A percentile compares a stretch with the other conserved stretches of the same genome.
These are phyloP conservation scores for Leersia perrieri DNA, from an alignment of 176 grass and related monocot species.

Conservation along the genomic window DNA sequence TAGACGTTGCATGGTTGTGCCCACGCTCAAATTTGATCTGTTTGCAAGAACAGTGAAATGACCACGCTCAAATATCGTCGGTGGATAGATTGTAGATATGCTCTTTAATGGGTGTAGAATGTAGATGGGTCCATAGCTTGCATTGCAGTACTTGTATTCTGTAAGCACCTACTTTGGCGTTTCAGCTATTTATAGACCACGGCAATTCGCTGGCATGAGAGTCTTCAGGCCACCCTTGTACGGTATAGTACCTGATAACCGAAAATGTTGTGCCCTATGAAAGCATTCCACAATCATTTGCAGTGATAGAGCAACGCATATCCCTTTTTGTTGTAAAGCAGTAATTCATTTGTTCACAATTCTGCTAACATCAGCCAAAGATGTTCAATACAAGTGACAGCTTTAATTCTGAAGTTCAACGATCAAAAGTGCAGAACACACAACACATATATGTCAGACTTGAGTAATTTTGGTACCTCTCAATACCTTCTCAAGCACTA, in stretches of 20 bases:
- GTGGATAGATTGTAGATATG: not conserved
- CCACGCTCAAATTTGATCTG: not conserved
- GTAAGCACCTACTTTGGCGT: not conserved
- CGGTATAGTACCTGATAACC: not conserved
- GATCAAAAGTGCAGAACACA: not conserved
- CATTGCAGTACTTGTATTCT: not conserved
- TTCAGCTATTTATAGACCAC: constrained; percentile 9
- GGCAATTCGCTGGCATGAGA: constrained; percentile 1
- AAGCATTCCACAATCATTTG: not conserved
- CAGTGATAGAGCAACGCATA: not conserved
- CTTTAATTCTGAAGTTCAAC: not conserved
- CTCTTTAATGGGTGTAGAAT: not conserved
- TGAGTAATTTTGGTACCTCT: too few species aligned
- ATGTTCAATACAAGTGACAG: not conserved
- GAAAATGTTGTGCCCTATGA: not conserved
- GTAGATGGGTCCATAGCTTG: not conserved
- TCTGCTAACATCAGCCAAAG: not conserved
- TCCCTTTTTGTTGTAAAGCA: not conserved
- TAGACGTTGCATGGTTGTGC: not conserved
- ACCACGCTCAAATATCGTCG: not conserved
- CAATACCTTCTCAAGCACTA: too few species aligned
- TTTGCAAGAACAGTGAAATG: not conserved
- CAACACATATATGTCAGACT: not conserved
- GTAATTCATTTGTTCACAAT: not conserved
- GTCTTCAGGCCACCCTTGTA: not conserved